Base-by-base conservation (phyloP, 2,329 filamentous ascomycete genomes). In the Colletotrichum eleusines region DNA sequence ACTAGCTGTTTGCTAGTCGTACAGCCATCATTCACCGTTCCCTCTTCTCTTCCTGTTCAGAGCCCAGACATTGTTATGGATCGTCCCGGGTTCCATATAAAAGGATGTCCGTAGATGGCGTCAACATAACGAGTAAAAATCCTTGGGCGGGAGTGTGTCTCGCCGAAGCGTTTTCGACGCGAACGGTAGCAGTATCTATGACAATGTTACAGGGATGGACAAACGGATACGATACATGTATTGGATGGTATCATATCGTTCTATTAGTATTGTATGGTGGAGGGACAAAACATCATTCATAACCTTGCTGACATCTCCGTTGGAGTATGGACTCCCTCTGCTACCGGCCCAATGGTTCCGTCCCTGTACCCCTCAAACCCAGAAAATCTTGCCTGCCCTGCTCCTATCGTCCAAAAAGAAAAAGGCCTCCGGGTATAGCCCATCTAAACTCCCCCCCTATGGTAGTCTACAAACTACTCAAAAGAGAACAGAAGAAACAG, bases 381-480 rank as follows among this genome's bases (percentile, higher is more conserved):
- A 60, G 38, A 31, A 63, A 16, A 40, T 35, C 40, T 48, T 20
- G 20, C 20, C 33, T 26, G 46, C 38, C 60, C 9, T 38, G 18
- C 28, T 35, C 16, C 18, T 7, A 11, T 28, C 23, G 8, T 53
- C 40, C 23, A 40, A 55, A 42, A 46, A 16, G 20, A 46, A 23
- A 23, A n/a, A 23, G 5, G 7, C 44, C 40, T 40, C 48, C 50
- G 65, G 65, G 65, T 67, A 67, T 67, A 67, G 35, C 40, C 63
- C 48, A 46, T 40, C 55, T 58, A 60, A 44, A 60, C 57, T 60
- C 57, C 38, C 14, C 8, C n/a, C 11, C 16, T 26, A 18, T 40
- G 3, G 33, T 20, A 50, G 23, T 18, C 18, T 38, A 7, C 7
- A 38, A 38, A 38, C 53, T 14, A 38, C 53, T 14, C n/a, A 9